Percentiles rank a stretch among this genome's conserved stretches.
These are phyloP conservation scores for Phalaenopsis aphrodite DNA, from an alignment of 106 monocot genomes.

Conservation along the genomic window DNA sequence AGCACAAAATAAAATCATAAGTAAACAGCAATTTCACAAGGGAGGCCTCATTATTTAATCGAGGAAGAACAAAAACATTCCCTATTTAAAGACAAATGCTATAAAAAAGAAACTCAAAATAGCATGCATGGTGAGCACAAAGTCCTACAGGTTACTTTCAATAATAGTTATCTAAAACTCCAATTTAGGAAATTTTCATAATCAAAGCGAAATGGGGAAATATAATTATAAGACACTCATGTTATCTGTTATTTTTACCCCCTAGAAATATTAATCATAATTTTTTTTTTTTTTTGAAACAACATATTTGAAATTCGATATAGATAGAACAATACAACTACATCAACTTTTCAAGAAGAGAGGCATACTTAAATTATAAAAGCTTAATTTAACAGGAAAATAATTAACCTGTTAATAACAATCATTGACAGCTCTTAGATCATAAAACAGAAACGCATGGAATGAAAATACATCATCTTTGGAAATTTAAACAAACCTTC, in stretches of 20 bases:
- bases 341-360: neutral
- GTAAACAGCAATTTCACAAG: no score
- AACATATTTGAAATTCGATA: no score
- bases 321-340: no score
- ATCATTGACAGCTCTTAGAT: neutral
- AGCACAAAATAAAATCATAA: no score
- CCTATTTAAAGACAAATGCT: neutral
- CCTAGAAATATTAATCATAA: no score
- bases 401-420: neutral
- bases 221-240: neutral
- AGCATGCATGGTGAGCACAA: neutral
- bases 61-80: no score
- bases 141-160: neutral
- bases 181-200: neutral
- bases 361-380: neutral
- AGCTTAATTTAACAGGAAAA: neutral
- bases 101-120: neutral
- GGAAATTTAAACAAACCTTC: slow-evolving; percentile 36
- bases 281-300: no score
- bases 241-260: no score
- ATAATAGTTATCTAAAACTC: neutral
- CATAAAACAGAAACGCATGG: neutral
- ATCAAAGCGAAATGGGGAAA: neutral
- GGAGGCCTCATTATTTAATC: no score
- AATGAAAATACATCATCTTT: neutral